These are phyloP conservation scores for Colletotrichum sp. DNA, from an alignment of 2,329 filamentous ascomycete species.

Conservation along the genomic window DNA sequence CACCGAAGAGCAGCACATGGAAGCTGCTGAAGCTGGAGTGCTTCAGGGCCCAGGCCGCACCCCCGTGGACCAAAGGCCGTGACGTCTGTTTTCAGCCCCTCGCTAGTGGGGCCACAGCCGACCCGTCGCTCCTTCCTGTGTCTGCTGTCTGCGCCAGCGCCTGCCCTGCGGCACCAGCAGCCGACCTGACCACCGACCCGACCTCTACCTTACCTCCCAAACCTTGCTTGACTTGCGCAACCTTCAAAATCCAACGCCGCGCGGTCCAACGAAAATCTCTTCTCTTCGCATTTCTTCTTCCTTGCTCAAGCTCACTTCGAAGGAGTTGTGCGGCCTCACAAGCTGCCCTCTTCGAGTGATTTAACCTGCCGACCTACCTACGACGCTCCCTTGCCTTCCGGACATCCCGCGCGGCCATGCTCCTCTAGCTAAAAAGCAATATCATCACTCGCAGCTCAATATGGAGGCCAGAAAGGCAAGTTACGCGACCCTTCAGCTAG, in stretches of 20 bases:
- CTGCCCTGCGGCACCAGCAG: neutral
- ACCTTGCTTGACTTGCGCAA: neutral
- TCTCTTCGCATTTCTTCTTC: neutral
- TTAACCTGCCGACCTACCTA: neutral
- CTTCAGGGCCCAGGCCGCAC: neutral
- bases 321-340: neutral
- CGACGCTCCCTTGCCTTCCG: neutral
- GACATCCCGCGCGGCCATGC: conserved; percentile 16
- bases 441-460: conserved; percentile 14
- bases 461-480: conserved; percentile 50
- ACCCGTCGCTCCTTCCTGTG: neutral
- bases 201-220: neutral
- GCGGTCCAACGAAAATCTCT: neutral
- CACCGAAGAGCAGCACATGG: neutral
- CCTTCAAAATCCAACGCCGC: neutral
- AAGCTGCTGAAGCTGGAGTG: neutral
- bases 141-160: neutral
- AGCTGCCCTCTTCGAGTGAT: conserved; percentile 14
- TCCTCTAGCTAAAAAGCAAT: conserved; percentile 14
- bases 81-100: conserved; percentile 21
- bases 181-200: neutral
- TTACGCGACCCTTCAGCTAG: neutral
- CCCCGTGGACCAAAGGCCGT: neutral
- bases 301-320: neutral
- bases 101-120: conserved; percentile 16